These are phyloP conservation scores for Lolium rigidum DNA, from an alignment of 176 grass and related monocot species.

Conservation along the genomic window DNA sequence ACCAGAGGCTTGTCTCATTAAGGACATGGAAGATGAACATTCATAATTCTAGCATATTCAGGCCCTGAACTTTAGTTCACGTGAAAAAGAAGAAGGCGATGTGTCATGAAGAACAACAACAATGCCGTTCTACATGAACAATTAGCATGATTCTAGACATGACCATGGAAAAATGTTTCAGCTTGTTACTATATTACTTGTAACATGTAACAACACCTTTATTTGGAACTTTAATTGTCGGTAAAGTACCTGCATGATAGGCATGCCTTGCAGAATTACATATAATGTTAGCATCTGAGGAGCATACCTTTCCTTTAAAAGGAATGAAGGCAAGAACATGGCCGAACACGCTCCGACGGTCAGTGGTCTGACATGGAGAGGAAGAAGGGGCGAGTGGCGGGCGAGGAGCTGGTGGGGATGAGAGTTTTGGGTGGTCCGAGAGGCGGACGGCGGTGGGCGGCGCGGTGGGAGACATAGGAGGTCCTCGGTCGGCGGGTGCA, in stretches of 20 bases:
- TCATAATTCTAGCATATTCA: not conserved
- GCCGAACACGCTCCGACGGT: slow-evolving; percentile 94
- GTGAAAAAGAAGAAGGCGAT: not conserved
- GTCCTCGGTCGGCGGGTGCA: not conserved
- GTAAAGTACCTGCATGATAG: not conserved
- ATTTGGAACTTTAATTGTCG: not conserved
- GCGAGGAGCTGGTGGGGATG: not conserved
- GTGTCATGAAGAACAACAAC: not conserved
- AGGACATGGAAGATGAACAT: no score
- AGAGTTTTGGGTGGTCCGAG: slow-evolving; percentile 43
- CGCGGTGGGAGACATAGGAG: slow-evolving; percentile 37
- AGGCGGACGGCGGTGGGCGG: slow-evolving; percentile 29
- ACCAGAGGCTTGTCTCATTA: no score
- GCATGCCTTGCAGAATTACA: not conserved
- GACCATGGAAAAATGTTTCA: not conserved
- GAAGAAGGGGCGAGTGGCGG: not conserved
- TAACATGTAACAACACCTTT: not conserved
- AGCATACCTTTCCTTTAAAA: slow-evolving; percentile 95
- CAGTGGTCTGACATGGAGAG: slow-evolving; percentile 68
- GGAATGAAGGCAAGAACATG: slow-evolving; percentile 89
- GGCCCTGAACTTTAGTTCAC: not conserved
- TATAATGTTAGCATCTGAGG: not conserved
- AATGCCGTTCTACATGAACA: not conserved
- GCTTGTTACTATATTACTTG: not conserved
- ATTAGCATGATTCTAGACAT: not conserved